A percentile compares a stretch with the other conserved stretches of the same genome.
These are phyloP conservation scores for Zygosaccharomyces kombuchaensis DNA, from an alignment of 805 yeast genomes.

Conservation along the genomic window DNA sequence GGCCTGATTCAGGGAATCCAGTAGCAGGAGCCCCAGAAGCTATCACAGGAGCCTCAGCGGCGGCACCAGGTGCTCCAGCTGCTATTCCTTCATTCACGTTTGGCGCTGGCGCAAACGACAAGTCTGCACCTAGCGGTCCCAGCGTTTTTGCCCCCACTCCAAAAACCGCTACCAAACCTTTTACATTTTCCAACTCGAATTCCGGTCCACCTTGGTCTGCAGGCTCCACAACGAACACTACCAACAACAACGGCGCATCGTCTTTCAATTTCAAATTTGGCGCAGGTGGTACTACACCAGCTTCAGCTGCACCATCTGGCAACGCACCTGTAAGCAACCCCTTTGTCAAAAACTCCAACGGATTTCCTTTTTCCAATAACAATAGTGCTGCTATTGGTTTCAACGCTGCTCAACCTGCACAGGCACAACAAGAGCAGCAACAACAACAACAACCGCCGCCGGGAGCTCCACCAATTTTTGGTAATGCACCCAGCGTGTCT, in stretches of 20 bases:
- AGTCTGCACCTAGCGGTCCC: conserved; percentile 1
- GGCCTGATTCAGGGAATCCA: not conserved
- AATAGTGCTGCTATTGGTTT: not conserved
- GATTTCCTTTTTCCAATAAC: conserved; percentile 8
- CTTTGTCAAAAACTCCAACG: conserved; percentile 1
- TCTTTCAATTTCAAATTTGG: conserved; percentile 9
- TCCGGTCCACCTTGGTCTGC: conserved; percentile 1
- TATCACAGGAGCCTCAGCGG: no score
- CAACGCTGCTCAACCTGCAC: conserved; percentile 3
- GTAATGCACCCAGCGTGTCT: conserved; percentile 15
- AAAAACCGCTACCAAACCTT: not conserved
- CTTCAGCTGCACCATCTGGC: not conserved
- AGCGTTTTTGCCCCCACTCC: conserved; percentile 3
- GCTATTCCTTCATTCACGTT: conserved; percentile 6
- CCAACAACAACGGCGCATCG: not conserved
- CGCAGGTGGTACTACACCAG: not conserved
- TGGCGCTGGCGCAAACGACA: conserved; percentile 1
- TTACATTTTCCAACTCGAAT: not conserved
- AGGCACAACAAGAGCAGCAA: no score
- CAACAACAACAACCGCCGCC: conserved; percentile 1
- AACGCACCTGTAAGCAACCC: conserved; percentile 9
- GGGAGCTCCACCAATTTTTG: conserved; percentile 12
- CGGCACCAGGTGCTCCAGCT: conserved; percentile 4
- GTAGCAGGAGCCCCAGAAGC: no score
- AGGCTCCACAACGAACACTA: not conserved